Percentiles rank a stretch among this genome's conserved stretches.
Evolutionary conservation across 2,329 filamentous ascomycete species (phyloP).

Genomic region (Fusarium sacchari): DNA sequence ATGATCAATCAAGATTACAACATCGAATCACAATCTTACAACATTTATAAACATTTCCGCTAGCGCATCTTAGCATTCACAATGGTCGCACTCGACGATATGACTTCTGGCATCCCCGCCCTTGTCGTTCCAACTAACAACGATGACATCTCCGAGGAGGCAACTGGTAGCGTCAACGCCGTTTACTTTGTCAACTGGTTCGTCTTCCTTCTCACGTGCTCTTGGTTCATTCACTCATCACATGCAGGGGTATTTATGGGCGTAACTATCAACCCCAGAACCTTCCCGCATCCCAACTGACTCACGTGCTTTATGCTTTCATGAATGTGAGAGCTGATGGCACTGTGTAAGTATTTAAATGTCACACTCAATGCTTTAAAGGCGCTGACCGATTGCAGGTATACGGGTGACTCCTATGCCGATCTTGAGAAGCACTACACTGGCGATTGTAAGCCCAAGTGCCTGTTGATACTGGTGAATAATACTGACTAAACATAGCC

Average conservation of each 20-base stretch:
- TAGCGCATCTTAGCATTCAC: not conserved
- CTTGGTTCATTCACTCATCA: not conserved
- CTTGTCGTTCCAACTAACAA: conserved; percentile 6
- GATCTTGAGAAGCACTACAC: conserved; percentile 35
- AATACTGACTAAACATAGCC: conserved; percentile 9
- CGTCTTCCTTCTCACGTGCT: not conserved
- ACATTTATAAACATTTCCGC: not conserved
- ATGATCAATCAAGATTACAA: too few species aligned
- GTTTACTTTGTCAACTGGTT: conserved; percentile 36
- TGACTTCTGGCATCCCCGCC: conserved; percentile 9
- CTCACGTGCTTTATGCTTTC: conserved; percentile 82
- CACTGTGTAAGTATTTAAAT: conserved; percentile 67
- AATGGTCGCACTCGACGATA: conserved; percentile 21
- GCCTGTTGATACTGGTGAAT: fast-evolving
- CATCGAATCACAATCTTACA: not conserved
- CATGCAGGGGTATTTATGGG: conserved; percentile 73
- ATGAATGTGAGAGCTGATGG: conserved; percentile 78
- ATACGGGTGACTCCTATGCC: conserved; percentile 30
- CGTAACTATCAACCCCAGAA: conserved; percentile 77
- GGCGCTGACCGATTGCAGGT: not conserved
- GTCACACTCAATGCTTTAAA: not conserved
- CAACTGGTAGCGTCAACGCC: conserved; percentile 4
- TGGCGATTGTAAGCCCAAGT: conserved; percentile 22
- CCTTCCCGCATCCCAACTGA: conserved; percentile 74
- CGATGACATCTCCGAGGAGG: conserved; percentile 3